Base-by-base conservation (phyloP, 495 filamentous ascomycete species). In the Penicillium bialowiezense region DNA sequence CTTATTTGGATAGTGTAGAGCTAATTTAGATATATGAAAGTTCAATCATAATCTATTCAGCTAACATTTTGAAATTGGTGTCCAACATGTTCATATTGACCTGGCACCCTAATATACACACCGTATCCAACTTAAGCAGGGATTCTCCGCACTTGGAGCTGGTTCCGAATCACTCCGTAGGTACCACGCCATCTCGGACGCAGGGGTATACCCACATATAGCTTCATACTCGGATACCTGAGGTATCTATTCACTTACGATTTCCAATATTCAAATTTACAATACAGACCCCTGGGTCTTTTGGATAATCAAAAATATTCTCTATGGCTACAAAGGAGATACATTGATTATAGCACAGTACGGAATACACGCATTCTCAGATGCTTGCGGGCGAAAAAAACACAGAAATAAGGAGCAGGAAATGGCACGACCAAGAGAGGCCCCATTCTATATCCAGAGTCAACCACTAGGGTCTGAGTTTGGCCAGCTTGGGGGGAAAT, bases 301-400 rank as follows among this genome's bases (percentile, higher is more conserved):
- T n/a, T n/a, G n/a, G n/a, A n/a, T n/a, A n/a, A n/a, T n/a, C n/a
- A n/a, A 52, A 61, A 50, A 54, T 51, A 62, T 54, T 52, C 52
- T 68, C 65, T 69, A 72, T 69, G 64, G 55, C 67, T 67, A 75
- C 70, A 75, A 74, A 73, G 57, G 64, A 72, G 59, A 76, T 74
- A 70, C 56, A 73, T 71, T 67, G 71, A 68, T 70, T 74, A 76
- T 74, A 63, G 71, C 72, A 76, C 72, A 73, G 68, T 73, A 75
- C 68, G 62, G 64, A 63, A 68, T 74, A 74, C 69, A 75, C 55
- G 65, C 62, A 64, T 66, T 67, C 67, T 72, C 63, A 64, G 56
- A 64, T 65, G 62, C 59, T 62, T 50, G 59, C 52, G 23, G 23
- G 23, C 51, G 66, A 69, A 63, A 61, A 70, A 58, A 47, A 64